Base-by-base conservation (phyloP, 2,329 filamentous ascomycete genomes). In the Penicillium thymicola region DNA sequence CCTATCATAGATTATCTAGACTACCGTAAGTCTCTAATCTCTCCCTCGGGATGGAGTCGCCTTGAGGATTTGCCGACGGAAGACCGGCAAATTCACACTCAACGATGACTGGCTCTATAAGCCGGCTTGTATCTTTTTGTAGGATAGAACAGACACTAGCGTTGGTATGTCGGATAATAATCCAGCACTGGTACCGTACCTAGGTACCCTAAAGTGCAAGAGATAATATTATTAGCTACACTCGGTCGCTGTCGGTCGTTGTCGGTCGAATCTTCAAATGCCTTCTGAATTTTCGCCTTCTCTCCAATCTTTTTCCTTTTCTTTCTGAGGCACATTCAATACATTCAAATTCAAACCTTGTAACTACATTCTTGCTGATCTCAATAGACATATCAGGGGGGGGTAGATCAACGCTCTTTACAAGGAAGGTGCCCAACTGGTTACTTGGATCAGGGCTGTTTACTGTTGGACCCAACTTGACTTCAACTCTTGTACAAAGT, bases 1-100 rank as follows among this genome's bases (percentile, higher is more conserved):
- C 23, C 3, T 28, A n/a, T 18, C 21, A 42, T 42, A 13, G 1
- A 27, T 10, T 10, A 36, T 25, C 30, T 27, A 34, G 32, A 9
- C 14, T 14, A 18, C 8, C 16, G 7, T 5, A 16, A 18, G 34
- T 42, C 37, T 42, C 8, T 30, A 42, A 32, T 10, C 36, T 32
- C 50, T 18, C 50, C 16, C 40, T 50, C 37, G 61, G 61, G 11
- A 57, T 38, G 25, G n/a, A n/a, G 45, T 43, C 58, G 49, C 55
- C 43, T 38, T 51, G 23, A 25, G 23, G 18, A 27, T 63, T 55
- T 63, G 55, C 62, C 57, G 62, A 60, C 61, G 61, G 61, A 64
- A 64, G 42, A 57, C 38, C 63, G 62, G 62, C 60, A 63, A 60
- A 23, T 16, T 49, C 16, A 42, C 38, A 10, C 59, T 58, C 28